Percentiles rank a stretch among this genome's conserved stretches.
These are phyloP conservation scores for Tricholoma saponaceum DNA, from an alignment of 768 basidiomycete species.

Conservation along the genomic window DNA sequence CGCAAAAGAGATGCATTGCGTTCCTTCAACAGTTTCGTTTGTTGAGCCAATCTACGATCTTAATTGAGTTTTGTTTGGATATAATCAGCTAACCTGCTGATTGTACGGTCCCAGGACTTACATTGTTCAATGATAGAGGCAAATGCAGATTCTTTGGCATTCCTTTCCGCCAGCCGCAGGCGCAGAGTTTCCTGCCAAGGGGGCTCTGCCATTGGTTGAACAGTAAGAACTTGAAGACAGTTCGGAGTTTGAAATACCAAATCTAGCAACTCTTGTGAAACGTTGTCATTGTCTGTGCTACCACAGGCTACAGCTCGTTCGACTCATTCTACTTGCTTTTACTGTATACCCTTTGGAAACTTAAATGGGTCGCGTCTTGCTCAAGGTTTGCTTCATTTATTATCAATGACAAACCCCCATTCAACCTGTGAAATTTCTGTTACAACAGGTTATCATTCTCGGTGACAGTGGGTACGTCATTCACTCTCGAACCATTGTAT, in stretches of 20 bases:
- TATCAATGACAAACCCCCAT: neutral
- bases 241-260: constrained; percentile 41
- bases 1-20: constrained; percentile 86
- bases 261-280: constrained; percentile 18
- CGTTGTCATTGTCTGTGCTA: constrained; percentile 10
- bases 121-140: constrained; percentile 91
- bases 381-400: constrained; percentile 53
- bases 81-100: neutral
- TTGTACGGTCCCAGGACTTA: constrained; percentile 35
- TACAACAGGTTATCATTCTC: constrained; percentile 88
- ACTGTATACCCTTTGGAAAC: constrained; percentile 16
- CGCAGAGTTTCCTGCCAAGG: constrained; percentile 83
- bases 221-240: constrained; percentile 8
- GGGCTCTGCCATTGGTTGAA: constrained; percentile 72
- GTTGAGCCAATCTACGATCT: constrained; percentile 92
- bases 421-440: constrained; percentile 4
- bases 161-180: constrained; percentile 76
- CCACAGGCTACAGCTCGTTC: constrained; percentile 14
- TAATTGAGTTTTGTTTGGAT: constrained; percentile 13
- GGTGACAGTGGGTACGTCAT: constrained; percentile 89
- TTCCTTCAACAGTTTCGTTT: constrained; percentile 88
- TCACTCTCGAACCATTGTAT: constrained; percentile 2
- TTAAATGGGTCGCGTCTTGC: constrained; percentile 78
- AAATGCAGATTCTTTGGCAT: constrained; percentile 76
- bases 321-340: constrained; percentile 16